Evolutionary conservation across 371 early-diverging fungal species (phyloP).

Genomic region (Nematocida parisii): DNA sequence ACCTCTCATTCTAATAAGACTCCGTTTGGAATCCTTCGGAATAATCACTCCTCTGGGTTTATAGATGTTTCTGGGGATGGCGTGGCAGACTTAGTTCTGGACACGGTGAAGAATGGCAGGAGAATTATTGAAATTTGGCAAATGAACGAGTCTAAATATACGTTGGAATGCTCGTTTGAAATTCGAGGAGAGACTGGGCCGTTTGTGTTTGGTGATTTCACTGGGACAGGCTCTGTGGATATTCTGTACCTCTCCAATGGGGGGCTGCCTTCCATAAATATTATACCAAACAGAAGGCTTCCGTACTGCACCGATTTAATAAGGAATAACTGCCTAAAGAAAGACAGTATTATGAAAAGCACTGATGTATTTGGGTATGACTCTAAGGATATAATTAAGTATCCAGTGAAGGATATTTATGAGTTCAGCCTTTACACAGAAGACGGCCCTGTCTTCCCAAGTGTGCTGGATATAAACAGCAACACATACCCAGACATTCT

Average conservation of each 20-base stretch:
- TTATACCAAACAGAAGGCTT: constrained; percentile 39
- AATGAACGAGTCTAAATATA: background rate
- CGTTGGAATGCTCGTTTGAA: constrained; percentile 6
- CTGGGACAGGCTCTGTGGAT: constrained; percentile 50
- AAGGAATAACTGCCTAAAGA: constrained; percentile 1
- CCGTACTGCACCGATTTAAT: constrained; percentile 25
- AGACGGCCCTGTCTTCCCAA: constrained; percentile 42
- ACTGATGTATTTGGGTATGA: background rate
- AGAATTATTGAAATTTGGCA: constrained; percentile 54
- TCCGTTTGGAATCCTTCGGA: constrained; percentile 47
- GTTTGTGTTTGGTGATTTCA: constrained; percentile 63
- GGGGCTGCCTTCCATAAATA: constrained; percentile 10
- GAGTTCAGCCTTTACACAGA: constrained; percentile 14
- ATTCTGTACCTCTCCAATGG: constrained; percentile 55
- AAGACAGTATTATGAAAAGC: constrained; percentile 4
- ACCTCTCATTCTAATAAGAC: background rate
- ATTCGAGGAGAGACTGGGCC: constrained; percentile 57
- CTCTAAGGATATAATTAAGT: background rate
- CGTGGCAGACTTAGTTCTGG: constrained; percentile 58
- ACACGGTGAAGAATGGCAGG: constrained; percentile 34
- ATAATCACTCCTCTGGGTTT: constrained; percentile 62
- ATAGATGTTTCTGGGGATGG: constrained; percentile 62
- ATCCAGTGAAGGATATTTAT: constrained; percentile 3
- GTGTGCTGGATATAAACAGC: constrained; percentile 44
- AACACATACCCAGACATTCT: constrained; percentile 51